phyloP scores from a whole-genome alignment of 2,329 filamentous ascomycete genomes.

The Endothia cerciana region DNA sequence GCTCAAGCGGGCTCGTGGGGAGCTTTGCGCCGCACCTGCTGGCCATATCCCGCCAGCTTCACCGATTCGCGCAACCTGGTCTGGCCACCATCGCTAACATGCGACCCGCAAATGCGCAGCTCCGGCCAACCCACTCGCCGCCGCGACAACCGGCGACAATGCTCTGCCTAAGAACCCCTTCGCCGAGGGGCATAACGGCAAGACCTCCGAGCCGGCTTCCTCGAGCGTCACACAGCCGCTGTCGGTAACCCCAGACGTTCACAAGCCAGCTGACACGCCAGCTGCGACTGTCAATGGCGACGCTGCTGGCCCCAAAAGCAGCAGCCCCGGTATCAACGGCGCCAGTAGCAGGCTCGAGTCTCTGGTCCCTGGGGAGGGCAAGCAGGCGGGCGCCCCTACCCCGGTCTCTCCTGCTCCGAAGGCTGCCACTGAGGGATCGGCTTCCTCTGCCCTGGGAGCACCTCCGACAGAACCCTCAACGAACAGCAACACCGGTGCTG shows the following conservation, averaged over 20 bases:
- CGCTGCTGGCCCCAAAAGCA: conserved; percentile 11
- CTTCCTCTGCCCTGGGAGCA: conserved; percentile 9
- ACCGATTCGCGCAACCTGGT: conserved; percentile 11
- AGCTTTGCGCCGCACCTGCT: not conserved
- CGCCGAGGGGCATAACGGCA: conserved; percentile 13
- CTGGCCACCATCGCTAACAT: conserved; percentile 20
- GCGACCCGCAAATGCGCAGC: conserved; percentile 18
- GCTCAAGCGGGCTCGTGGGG: conserved; percentile 14
- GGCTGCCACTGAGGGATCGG: conserved; percentile 13
- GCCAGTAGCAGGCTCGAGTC: conserved; percentile 19
- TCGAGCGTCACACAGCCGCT: conserved; percentile 13
- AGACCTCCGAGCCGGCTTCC: conserved; percentile 17
- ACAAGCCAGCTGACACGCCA: conserved; percentile 20
- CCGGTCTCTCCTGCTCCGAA: conserved; percentile 11
- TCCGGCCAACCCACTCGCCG: conserved; percentile 11
- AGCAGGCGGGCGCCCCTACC: conserved; percentile 19
- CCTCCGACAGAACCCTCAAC: not conserved
- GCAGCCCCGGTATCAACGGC: conserved; percentile 19
- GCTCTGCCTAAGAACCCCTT: conserved; percentile 23
- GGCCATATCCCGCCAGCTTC: conserved; percentile 14
- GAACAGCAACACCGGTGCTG: not conserved
- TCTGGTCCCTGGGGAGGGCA: conserved; percentile 19
- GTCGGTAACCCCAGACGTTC: conserved; percentile 17
- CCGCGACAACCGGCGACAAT: conserved; percentile 19
- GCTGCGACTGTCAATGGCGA: conserved; percentile 17